phyloP scores from a whole-genome alignment of 2,329 filamentous ascomycete genomes.

The Neofusicoccum parvum region DNA sequence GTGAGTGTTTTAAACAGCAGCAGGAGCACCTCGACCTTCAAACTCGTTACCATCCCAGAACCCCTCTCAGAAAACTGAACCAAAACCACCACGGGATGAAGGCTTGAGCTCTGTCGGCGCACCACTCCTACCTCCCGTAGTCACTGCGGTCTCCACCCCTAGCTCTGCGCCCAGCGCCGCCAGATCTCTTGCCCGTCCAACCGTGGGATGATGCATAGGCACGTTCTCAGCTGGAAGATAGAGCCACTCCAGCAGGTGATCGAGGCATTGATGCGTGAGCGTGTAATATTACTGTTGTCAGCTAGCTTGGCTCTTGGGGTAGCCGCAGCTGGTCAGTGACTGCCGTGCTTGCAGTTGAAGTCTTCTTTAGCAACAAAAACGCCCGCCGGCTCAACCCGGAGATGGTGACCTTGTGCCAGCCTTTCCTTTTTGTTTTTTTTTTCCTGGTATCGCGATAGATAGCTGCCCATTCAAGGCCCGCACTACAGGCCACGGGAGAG shows the following conservation, averaged over 20 bases:
- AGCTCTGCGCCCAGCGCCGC: slow-evolving; percentile 50
- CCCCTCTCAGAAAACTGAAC: slow-evolving; percentile 13
- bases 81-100: slow-evolving; percentile 46
- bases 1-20: too few relatives aligned
- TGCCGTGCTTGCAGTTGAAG: slow-evolving; percentile 53
- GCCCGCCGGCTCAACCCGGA: too few relatives aligned
- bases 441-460: too few relatives aligned
- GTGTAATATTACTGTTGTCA: slow-evolving; percentile 85
- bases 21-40: too few relatives aligned
- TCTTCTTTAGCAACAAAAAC: too few relatives aligned
- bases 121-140: slow-evolving; percentile 50
- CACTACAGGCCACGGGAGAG: too few relatives aligned
- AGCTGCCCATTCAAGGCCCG: too few relatives aligned
- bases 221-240: slow-evolving; percentile 97
- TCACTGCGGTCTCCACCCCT: slow-evolving; percentile 67
- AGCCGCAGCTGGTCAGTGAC: too few relatives aligned
- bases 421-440: too few relatives aligned
- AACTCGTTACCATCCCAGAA: too few relatives aligned
- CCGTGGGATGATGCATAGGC: slow-evolving; percentile 96
- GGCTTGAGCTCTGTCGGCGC: slow-evolving; percentile 46
- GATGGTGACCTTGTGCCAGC: too few relatives aligned
- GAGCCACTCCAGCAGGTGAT: slow-evolving; percentile 44
- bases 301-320: slow-evolving; percentile 96
- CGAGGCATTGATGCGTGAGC: slow-evolving; percentile 97
- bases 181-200: slow-evolving; percentile 65